Percentiles rank a stretch among this genome's conserved stretches.
Evolutionary conservation across 371 early-diverging fungal genomes (phyloP).

Genomic region (Actinomortierella ambigua): DNA sequence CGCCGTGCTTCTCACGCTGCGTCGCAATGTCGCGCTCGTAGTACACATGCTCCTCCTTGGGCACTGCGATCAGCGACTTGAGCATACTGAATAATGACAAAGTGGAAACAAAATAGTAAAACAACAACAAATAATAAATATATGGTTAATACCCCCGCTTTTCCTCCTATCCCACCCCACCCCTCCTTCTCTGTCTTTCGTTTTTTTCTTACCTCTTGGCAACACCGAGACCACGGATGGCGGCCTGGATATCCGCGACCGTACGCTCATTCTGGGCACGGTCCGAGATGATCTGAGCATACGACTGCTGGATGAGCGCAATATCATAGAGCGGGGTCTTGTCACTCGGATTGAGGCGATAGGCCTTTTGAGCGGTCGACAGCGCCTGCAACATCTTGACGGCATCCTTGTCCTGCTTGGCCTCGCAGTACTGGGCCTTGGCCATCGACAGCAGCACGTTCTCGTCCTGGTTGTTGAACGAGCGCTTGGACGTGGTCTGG

Average conservation of each 20-base stretch:
- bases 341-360: conserved; percentile 62
- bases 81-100: conserved; percentile 41
- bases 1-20: conserved; percentile 70
- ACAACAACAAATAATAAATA: background rate
- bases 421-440: conserved; percentile 80
- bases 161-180: background rate
- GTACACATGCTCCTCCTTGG: conserved; percentile 54
- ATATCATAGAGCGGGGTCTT: conserved; percentile 73
- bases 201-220: conserved; percentile 31
- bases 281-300: conserved; percentile 81
- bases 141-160: background rate
- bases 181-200: too few species aligned
- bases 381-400: conserved; percentile 71
- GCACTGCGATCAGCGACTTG: conserved; percentile 55
- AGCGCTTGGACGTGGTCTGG: conserved; percentile 62
- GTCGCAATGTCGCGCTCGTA: conserved; percentile 69
- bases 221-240: conserved; percentile 61
- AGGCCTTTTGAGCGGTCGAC: conserved; percentile 60
- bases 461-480: conserved; percentile 60
- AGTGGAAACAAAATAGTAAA: background rate
- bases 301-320: conserved; percentile 85
- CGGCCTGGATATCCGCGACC: conserved; percentile 58
- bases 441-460: conserved; percentile 73
- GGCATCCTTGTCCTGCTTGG: conserved; percentile 73
- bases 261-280: conserved; percentile 64